Evolutionary conservation across 805 yeast species (phyloP).

Genomic region (Pichia californica): DNA sequence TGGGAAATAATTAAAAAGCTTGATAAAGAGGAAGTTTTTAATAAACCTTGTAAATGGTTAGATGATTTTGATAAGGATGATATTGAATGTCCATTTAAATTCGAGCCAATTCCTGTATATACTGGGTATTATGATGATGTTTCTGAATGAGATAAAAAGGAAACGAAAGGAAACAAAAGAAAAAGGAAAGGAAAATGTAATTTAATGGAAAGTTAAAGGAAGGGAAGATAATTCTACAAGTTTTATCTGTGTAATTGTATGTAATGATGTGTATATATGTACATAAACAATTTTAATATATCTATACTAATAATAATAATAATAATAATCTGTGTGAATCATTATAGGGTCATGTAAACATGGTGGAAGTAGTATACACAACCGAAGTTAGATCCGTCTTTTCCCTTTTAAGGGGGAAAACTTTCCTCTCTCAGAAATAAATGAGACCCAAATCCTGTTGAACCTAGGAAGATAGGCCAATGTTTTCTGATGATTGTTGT

Average conservation of each 20-base stretch:
- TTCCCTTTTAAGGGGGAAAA: neutral
- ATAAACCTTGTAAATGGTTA: slow-evolving; percentile 28
- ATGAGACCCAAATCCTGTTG: slow-evolving; percentile 8
- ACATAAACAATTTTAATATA: too few relatives aligned
- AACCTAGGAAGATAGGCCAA: slow-evolving; percentile 5
- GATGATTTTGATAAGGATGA: slow-evolving; percentile 29
- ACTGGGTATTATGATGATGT: slow-evolving; percentile 23
- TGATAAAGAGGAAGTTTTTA: slow-evolving; percentile 14
- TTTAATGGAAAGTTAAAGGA: too few relatives aligned
- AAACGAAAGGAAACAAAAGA: too few relatives aligned
- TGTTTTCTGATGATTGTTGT: slow-evolving; percentile 12
- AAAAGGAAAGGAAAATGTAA: too few relatives aligned
- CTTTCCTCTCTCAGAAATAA: slow-evolving; percentile 9
- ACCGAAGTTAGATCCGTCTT: slow-evolving; percentile 12
- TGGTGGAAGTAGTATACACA: slow-evolving; percentile 3
- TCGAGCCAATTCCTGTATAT: slow-evolving; percentile 19
- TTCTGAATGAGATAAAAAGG: too few relatives aligned
- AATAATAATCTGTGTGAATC: too few relatives aligned
- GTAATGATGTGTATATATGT: too few relatives aligned
- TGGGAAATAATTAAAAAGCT: slow-evolving; percentile 14
- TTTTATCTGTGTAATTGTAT: too few relatives aligned
- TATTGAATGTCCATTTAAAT: slow-evolving; percentile 18
- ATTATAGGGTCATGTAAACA: slow-evolving; percentile 11
- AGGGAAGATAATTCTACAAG: too few relatives aligned
- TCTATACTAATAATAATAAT: too few relatives aligned